Evolutionary conservation across 495 filamentous ascomycete genomes (phyloP), one percentile per base, ranked within the genome.

Genomic region (Podospora sp.): DNA sequence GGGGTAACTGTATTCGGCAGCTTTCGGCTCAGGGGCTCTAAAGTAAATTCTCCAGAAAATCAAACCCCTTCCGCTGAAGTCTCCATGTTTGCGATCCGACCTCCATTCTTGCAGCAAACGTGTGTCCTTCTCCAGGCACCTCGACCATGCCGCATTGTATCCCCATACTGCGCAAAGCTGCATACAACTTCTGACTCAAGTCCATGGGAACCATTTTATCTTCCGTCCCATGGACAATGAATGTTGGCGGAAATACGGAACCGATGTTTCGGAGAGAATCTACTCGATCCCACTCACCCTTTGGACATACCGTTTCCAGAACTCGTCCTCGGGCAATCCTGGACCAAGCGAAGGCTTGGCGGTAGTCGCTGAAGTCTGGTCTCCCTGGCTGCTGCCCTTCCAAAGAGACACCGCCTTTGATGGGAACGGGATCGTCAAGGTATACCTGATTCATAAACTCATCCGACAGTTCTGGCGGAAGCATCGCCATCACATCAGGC

Each of bases 61-160:
- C 63, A 51, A 65, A 65, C 25, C 63, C 63, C 21, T 40, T 11
- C 12, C 51, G 25, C 21, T 65, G 63, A 21, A 58, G 50, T 26
- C 36, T 33, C 52, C 52, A 56, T 14, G 63, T 65, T 24, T 21
- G n/a, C 22, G 63, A 58, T 8, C 29, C 52, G 14, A 58, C 62
- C 62, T 63, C 51, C 62, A 63, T 63, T 12, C 62, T 33, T 16
- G 62, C 62, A 25, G 63, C 51, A 24, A 65, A 65, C 2, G 51
- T 58, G 33, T 57, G 63, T 14, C 26, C 24, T 29, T 65, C 63
- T 24, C 25, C 51, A 22, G 63, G 20, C n/a, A 63, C 26, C 62
- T 63, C 62, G 9, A 26, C 18, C 62, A 63, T 63, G n/a, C 50
- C 62, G 22, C 62, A 52, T 24, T 63, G 49, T 5, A 63, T 46